Evolutionary conservation across 1,139 yeast genomes (phyloP), one percentile per base, ranked within the genome.

Genomic region (Pneumocystis canis): DNA sequence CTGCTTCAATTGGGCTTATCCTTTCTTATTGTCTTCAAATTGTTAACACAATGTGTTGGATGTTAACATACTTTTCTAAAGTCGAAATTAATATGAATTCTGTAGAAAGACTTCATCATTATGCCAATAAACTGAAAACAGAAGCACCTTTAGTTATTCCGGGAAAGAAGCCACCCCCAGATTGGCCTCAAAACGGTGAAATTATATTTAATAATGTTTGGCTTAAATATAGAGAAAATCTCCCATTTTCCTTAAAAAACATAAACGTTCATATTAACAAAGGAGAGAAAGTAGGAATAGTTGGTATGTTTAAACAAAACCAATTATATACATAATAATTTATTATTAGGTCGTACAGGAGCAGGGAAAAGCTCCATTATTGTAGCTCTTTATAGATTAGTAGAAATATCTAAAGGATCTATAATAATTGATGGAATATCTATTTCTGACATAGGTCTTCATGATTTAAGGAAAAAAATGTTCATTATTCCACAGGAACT

Each of bases 401-500:
- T 87, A 63, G 92, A 86, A 69, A 82, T 90, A 0, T 76, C 76
- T 1, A 74, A 69, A 1, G 94, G 94, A 6, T 73, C 80, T 64
- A 88, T 92, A 65, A 74, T 77, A 20, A 87, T 92, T 68, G 97
- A 92, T 74, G 80, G 78, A 31, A 71, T 89, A 28, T 77, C 86
- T 67, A 89, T 94, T 7, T 77, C 83, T 61, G 70, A 77, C 18
- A 84, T 92, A 69, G 97, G 97, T 1, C 78, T 92, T 66, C 79
- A 78, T 65, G 98, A 92, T 72, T 79, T 92, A 71, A 83, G 98
- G 74, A 88, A 87, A 64, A 82, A 82, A 67, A 77, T 92, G 62
- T 87, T 96, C 0, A 92, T 92, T 68, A 92, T 92, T 70, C 98
- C 98, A 1, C 98, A 92, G 74, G 98, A 92, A 71, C 87, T 97